Conservation (phyloP, 2,329 filamentous ascomycete genomes). For the Claviceps sorghi region DNA sequence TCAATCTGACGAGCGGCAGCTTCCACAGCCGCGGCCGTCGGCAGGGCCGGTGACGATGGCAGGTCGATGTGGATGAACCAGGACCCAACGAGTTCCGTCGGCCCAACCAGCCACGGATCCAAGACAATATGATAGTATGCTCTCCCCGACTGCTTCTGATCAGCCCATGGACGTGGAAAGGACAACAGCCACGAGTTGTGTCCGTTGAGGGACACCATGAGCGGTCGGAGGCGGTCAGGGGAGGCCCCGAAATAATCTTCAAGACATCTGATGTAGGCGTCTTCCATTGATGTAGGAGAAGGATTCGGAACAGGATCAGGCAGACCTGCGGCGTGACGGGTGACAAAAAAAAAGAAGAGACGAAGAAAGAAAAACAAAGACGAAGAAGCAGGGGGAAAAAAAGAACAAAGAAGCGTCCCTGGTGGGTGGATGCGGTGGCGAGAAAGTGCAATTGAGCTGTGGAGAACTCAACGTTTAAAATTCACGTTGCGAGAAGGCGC, state of each 20-base stretch:
- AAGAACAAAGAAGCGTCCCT: neutral
- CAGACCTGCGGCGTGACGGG: neutral
- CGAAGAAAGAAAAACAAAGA: no score
- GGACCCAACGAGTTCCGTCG: slow-evolving; percentile 7
- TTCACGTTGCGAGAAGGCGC: neutral
- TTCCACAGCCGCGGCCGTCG: slow-evolving; percentile 5
- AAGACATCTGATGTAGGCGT: slow-evolving; percentile 7
- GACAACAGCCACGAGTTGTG: slow-evolving; percentile 22
- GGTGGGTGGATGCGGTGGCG: neutral
- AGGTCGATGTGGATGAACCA: slow-evolving; percentile 13
- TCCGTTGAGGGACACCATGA: slow-evolving; percentile 19
- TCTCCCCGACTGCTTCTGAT: slow-evolving; percentile 9
- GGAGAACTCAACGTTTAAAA: neutral
- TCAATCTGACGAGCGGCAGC: slow-evolving; percentile 6
- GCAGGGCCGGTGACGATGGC: slow-evolving; percentile 5
- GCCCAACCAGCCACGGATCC: slow-evolving; percentile 20
- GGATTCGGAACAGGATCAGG: neutral
- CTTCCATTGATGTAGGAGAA: slow-evolving; percentile 6
- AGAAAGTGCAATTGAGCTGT: neutral
- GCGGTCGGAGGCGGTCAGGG: slow-evolving; percentile 11
- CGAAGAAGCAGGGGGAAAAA: no score
- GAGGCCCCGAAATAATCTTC: slow-evolving; percentile 6
- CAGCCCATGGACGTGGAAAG: slow-evolving; percentile 15
- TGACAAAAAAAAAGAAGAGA: neutral
- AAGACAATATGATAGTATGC: slow-evolving; percentile 18